phyloP scores from a whole-genome alignment of 768 basidiomycete genomes.

The Tulasnella sp. region DNA sequence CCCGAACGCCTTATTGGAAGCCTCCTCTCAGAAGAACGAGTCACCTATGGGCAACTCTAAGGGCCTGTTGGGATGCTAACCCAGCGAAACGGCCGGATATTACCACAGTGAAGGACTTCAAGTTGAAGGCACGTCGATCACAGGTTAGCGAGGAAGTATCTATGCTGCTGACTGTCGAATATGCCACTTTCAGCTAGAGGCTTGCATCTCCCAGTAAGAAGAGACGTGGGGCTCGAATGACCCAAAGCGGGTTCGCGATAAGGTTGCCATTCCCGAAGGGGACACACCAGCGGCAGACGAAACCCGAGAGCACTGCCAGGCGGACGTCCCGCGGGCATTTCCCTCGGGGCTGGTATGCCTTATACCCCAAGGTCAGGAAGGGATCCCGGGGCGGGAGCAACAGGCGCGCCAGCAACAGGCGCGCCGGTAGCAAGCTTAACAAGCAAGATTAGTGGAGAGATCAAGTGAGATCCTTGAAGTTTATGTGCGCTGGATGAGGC shows the following conservation, averaged over 20 bases:
- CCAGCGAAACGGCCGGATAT: neutral
- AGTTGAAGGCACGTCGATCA: constrained; percentile 10
- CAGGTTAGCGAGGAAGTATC: neutral
- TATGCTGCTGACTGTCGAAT: neutral
- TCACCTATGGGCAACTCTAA: neutral
- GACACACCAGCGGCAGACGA: neutral
- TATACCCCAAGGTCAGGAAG: too few relatives aligned
- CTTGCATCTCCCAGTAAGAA: neutral
- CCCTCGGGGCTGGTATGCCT: too few relatives aligned
- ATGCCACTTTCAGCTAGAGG: neutral
- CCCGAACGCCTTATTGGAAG: neutral
- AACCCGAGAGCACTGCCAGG: constrained; percentile 38
- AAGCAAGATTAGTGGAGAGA: too few relatives aligned
- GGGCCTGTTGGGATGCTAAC: neutral
- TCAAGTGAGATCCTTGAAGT: too few relatives aligned
- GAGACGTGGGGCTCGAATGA: neutral
- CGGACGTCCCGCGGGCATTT: too few relatives aligned
- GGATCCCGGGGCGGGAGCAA: too few relatives aligned
- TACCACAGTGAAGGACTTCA: neutral
- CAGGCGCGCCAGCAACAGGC: too few relatives aligned
- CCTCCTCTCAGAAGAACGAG: neutral
- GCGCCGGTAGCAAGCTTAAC: too few relatives aligned
- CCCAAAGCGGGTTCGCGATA: neutral
- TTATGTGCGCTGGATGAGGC: too few relatives aligned
- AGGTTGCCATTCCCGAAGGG: neutral